Conservation (phyloP, 305 asterid species). For the Withania somnifera region DNA sequence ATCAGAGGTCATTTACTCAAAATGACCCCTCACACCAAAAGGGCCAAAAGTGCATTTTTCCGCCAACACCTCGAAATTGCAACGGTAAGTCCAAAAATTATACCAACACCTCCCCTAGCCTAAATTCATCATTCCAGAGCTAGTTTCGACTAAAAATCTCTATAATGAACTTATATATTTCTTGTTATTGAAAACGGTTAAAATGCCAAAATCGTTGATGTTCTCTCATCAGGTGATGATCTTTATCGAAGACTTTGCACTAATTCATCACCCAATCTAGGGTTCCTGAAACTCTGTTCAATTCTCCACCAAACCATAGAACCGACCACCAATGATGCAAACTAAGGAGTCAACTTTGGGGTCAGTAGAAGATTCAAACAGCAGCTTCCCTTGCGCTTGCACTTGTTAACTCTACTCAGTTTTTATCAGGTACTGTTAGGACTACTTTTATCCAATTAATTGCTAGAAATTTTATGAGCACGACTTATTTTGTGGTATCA, state of each 20-base stretch:
- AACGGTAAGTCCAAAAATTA: no score
- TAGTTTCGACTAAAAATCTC: no score
- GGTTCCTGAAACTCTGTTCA: constrained; percentile 53
- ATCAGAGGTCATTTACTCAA: no score
- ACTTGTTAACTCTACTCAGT: constrained; percentile 56
- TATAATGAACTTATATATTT: no score
- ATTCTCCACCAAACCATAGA: constrained; percentile 54
- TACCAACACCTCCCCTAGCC: no score
- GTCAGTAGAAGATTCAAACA: constrained; percentile 65
- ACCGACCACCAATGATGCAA: constrained; percentile 32
- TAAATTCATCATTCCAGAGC: no score
- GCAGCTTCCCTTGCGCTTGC: constrained; percentile 57
- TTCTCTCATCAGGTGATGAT: constrained; percentile 46
- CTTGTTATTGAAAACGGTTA: no score
- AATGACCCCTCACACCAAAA: no score
- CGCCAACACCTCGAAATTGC: no score
- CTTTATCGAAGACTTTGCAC: constrained; percentile 53
- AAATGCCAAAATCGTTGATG: constrained; percentile 69
- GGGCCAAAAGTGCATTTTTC: no score
- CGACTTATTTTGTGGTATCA: constrained; percentile 3
- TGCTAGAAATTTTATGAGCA: background rate
- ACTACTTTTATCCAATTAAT: background rate
- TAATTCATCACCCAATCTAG: constrained; percentile 61
- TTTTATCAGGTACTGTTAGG: constrained; percentile 40
- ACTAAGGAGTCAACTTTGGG: constrained; percentile 74